phyloP scores from a whole-genome alignment of 192 early-diverging fungal genomes.

The Coemansia sp. region DNA sequence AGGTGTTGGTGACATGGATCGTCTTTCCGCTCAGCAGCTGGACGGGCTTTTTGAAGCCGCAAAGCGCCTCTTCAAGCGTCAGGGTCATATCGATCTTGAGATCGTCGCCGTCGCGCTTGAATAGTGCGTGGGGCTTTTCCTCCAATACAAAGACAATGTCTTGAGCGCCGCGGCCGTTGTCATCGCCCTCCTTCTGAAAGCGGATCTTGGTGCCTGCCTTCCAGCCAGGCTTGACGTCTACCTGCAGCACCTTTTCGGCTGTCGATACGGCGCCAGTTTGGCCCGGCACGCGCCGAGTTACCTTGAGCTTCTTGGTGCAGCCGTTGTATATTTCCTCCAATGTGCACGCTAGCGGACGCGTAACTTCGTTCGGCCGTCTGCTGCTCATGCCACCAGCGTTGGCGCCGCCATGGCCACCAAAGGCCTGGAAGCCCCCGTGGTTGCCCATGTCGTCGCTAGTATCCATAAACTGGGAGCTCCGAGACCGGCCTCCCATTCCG shows the following conservation, averaged over 20 bases:
- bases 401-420: constrained; percentile 23
- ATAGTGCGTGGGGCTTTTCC: constrained; percentile 88
- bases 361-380: constrained; percentile 66
- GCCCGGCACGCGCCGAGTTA: constrained; percentile 67
- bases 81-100: constrained; percentile 68
- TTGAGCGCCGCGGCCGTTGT: constrained; percentile 77
- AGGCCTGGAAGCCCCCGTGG: constrained; percentile 42
- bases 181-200: constrained; percentile 89
- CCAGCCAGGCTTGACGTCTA: constrained; percentile 94
- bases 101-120: constrained; percentile 90
- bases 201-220: constrained; percentile 98
- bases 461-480: constrained; percentile 58
- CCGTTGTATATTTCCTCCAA: constrained; percentile 94
- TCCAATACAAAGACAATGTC: constrained; percentile 95
- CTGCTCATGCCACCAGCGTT: constrained; percentile 39
- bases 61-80: constrained; percentile 73
- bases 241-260: constrained; percentile 80
- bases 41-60: constrained; percentile 77
- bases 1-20: constrained; percentile 66
- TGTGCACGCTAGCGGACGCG: constrained; percentile 72
- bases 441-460: constrained; percentile 56
- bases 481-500: constrained; percentile 48
- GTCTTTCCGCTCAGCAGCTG: constrained; percentile 76
- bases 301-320: constrained; percentile 89
- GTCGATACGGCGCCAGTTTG: constrained; percentile 36